These are phyloP conservation scores for Exophiala calicioides DNA, from an alignment of 2,329 filamentous ascomycete genomes.

Conservation along the genomic window DNA sequence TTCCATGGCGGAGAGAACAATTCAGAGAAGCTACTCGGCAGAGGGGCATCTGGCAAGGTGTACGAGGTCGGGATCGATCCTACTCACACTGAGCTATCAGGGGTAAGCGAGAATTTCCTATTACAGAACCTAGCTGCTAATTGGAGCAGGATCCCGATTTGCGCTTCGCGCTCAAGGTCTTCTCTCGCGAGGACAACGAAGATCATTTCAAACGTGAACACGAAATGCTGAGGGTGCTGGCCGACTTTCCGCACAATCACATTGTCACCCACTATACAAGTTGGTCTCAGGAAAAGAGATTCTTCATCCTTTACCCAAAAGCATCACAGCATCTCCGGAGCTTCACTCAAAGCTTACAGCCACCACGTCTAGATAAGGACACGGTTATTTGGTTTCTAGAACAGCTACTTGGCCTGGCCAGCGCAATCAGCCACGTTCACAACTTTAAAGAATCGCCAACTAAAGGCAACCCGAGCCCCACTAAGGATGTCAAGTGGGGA, in stretches of 20 bases:
- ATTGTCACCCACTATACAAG: slow-evolving; percentile 5
- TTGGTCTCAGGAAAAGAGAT: slow-evolving; percentile 4
- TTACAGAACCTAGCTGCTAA: neutral
- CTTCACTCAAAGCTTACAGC: neutral
- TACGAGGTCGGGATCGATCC: neutral
- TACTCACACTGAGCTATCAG: slow-evolving; percentile 1
- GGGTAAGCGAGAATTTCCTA: neutral
- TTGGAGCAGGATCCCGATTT: neutral
- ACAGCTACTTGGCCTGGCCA: slow-evolving; percentile 12
- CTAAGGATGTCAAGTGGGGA: neutral
- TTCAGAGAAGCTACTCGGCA: neutral
- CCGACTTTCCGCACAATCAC: slow-evolving; percentile 2
- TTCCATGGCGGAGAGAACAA: neutral
- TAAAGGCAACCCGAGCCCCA: neutral
- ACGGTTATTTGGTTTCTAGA: slow-evolving; percentile 13
- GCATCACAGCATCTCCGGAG: slow-evolving; percentile 8
- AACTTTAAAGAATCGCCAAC: slow-evolving; percentile 3
- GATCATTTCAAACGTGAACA: neutral
- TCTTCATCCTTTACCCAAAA: slow-evolving; percentile 10
- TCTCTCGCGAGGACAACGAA: neutral
- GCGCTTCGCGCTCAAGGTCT: slow-evolving; percentile 5
- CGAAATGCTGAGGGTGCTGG: slow-evolving; percentile 7
- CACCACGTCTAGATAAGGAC: neutral
- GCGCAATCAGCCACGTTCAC: slow-evolving; percentile 13
- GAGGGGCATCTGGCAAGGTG: slow-evolving; percentile 4